Percentiles rank a stretch among this genome's conserved stretches.
phyloP scores from a whole-genome alignment of 2,329 filamentous ascomycete genomes.

The Pyrenophora graminea region DNA sequence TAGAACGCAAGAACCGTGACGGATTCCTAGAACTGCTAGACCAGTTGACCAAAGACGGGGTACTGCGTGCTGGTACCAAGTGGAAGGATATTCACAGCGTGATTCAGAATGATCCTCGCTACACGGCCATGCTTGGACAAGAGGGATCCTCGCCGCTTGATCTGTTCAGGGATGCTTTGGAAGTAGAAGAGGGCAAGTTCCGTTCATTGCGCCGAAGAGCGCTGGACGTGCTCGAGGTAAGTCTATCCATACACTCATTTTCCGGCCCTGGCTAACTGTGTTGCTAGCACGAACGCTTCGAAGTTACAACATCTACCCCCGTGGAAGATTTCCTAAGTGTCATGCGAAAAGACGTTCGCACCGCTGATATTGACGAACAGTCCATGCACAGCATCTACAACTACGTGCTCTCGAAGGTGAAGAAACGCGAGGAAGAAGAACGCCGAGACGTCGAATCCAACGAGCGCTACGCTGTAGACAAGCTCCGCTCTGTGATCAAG shows the following conservation, averaged over 20 bases:
- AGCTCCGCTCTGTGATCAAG: slow-evolving; percentile 83
- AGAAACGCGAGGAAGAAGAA: slow-evolving; percentile 81
- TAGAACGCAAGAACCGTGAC: slow-evolving; percentile 86
- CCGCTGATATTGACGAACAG: slow-evolving; percentile 82
- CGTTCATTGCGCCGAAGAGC: slow-evolving; percentile 81
- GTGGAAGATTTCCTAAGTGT: slow-evolving; percentile 85
- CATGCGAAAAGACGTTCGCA: slow-evolving; percentile 84
- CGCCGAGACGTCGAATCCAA: slow-evolving; percentile 80
- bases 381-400: slow-evolving; percentile 82
- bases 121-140: slow-evolving; percentile 81
- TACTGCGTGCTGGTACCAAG: slow-evolving; percentile 86
- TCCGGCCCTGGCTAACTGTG: slow-evolving; percentile 10
- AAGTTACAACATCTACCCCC: slow-evolving; percentile 82
- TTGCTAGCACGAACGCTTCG: slow-evolving; percentile 81
- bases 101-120: slow-evolving; percentile 80
- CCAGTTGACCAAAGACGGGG: slow-evolving; percentile 73
- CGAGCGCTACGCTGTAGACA: slow-evolving; percentile 82
- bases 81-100: slow-evolving; percentile 81
- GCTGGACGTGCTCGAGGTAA: slow-evolving; percentile 84
- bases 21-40: slow-evolving; percentile 74
- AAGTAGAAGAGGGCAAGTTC: slow-evolving; percentile 89
- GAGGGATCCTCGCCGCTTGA: slow-evolving; percentile 84
- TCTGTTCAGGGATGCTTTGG: slow-evolving; percentile 93
- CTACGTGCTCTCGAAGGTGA: slow-evolving; percentile 83
- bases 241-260: slow-evolving; percentile 39